These are phyloP conservation scores for Microthyrium microscopicum DNA, from an alignment of 2,329 filamentous ascomycete species.

Conservation along the genomic window DNA sequence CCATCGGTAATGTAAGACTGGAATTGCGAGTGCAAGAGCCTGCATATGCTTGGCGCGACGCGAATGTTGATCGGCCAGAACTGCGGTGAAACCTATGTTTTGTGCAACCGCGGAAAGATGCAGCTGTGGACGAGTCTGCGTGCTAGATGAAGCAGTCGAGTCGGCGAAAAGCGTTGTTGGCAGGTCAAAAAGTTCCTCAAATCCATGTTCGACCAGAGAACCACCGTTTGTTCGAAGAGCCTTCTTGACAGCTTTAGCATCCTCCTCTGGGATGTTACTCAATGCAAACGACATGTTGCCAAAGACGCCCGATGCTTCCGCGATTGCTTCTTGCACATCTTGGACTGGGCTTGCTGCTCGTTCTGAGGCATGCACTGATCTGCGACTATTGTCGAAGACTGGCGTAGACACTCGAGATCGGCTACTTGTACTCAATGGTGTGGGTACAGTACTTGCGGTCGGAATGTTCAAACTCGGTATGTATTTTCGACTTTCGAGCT, in stretches of 20 bases:
- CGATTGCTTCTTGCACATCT: constrained; percentile 14
- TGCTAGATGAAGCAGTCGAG: constrained; percentile 13
- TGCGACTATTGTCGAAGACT: constrained; percentile 16
- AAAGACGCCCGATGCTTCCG: constrained; percentile 42
- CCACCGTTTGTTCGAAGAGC: constrained; percentile 59
- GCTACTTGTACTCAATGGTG: no score
- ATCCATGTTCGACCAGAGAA: constrained; percentile 53
- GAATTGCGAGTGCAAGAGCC: constrained; percentile 74
- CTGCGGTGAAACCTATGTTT: constrained; percentile 57
- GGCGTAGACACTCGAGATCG: no score
- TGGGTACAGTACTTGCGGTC: no score
- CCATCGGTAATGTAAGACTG: constrained; percentile 74
- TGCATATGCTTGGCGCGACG: constrained; percentile 88
- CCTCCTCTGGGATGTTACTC: constrained; percentile 45
- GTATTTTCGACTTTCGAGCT: no score
- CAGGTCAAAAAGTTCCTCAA: constrained; percentile 60
- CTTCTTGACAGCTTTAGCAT: constrained; percentile 37
- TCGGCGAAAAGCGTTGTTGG: constrained; percentile 1
- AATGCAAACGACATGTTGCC: constrained; percentile 75
- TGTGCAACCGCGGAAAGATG: constrained; percentile 36
- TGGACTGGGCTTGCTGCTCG: constrained; percentile 9
- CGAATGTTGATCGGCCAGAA: constrained; percentile 75
- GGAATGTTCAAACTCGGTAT: no score
- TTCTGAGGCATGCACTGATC: neutral
- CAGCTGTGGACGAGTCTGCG: constrained; percentile 21